Base-by-base conservation (phyloP, 345 rosid species). In the Luvunga scandens region DNA sequence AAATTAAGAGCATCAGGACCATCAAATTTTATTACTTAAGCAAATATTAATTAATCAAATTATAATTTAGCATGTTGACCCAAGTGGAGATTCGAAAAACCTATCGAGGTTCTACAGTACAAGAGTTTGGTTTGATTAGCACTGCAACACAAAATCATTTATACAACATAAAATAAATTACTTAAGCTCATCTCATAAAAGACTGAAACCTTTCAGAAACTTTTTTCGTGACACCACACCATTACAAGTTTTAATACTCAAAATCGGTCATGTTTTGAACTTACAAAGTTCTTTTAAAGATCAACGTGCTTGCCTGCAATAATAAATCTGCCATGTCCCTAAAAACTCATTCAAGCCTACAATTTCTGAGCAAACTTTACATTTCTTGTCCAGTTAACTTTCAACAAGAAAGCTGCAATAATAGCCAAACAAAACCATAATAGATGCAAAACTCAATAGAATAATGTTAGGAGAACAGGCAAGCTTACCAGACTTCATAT, bases 401-500 rank as follows among this genome's bases (percentile, higher is more conserved):
- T 73, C 50, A 38, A 25, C 18, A 60, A n/a, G 31, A 24, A 59
- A 75, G 36, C 27, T 25, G 21, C 21, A 64, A 34, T 21, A 34
- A 22, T 16, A 38, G 12, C 60, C 75, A 31, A 12, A 55, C 21
- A 5, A 33, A 27, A 72, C 59, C 38, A 27, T 9, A 33, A 70
- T 19, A 45, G 50, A 62, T 53, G 18, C 45, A 75, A 62, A 48
- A 28, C 30, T 66, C 9, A 57, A 45, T 18, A 57, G 16, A 16
- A 33, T 8, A 63, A 34, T 18, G 50, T 4, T 56, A 60, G 42
- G 18, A 42, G 28, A 38, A 59, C 18, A 64, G n/a, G 61, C 62
- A 62, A 72, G 81, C 88, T 89, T 83, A 93, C 98, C 99, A 85
- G 98, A 89, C 85, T 93, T 95, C 97, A 95, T 90, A 78, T 95